Evolutionary conservation across 1,284 basidiomycete genomes (phyloP).

Genomic region (Cryptococcus jaspeensis): DNA sequence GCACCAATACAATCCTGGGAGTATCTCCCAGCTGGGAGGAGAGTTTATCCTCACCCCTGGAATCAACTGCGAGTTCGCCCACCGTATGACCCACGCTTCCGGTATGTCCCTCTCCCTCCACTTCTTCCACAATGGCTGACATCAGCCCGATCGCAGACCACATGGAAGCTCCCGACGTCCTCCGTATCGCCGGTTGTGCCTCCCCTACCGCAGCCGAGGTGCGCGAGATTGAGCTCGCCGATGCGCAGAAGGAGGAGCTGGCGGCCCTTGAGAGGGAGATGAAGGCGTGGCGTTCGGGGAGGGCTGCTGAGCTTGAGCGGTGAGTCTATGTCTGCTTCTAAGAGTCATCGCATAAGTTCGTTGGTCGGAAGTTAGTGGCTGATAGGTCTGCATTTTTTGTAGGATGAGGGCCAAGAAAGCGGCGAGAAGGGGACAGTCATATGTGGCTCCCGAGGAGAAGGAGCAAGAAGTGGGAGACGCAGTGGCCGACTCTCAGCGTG

Average conservation of each 20-base stretch:
- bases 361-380: no score
- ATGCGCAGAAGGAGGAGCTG: conserved; percentile 28
- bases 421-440: no score
- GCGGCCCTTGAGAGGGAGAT: conserved; percentile 34
- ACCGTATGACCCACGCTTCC: conserved; percentile 49
- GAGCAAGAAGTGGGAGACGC: no score
- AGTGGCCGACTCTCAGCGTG: no score
- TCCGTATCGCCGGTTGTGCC: conserved; percentile 31
- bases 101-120: conserved; percentile 24
- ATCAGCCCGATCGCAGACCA: conserved; percentile 32
- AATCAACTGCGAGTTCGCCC: conserved; percentile 47
- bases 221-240: conserved; percentile 21
- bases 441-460: no score
- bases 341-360: no score
- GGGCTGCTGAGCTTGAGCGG: conserved; percentile 37
- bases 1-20: conserved; percentile 42
- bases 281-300: conserved; percentile 28
- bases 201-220: conserved; percentile 27
- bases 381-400: no score
- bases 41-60: conserved; percentile 46
- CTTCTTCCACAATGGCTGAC: not conserved
- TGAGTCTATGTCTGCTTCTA: conserved; percentile 12
- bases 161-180: conserved; percentile 48
- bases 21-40: conserved; percentile 47
- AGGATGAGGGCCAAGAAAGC: no score